Conservation (phyloP, 2,329 filamentous ascomycete genomes). For the Myriangium duriaei region DNA sequence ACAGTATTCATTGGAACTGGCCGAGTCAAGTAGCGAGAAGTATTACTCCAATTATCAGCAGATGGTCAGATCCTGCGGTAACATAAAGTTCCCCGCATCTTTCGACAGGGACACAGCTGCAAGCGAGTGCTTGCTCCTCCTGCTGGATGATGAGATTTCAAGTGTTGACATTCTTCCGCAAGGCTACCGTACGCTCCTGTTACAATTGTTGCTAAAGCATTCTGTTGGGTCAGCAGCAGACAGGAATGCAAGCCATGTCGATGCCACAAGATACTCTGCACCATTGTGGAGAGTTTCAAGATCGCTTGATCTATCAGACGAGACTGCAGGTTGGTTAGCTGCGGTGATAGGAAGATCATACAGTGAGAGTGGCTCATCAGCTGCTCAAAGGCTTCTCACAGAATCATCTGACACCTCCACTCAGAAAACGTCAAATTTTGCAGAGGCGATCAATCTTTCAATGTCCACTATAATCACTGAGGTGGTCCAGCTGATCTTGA, state of each 20-base stretch:
- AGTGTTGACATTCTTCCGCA: conserved; percentile 54
- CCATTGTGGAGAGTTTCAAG: conserved; percentile 48
- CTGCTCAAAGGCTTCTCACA: not conserved
- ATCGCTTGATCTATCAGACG: conserved; percentile 21
- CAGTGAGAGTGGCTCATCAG: not conserved
- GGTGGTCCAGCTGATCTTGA: not conserved
- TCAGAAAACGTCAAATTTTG: not conserved
- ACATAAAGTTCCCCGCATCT: conserved; percentile 56
- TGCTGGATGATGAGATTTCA: conserved; percentile 60
- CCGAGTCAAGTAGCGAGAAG: not conserved
- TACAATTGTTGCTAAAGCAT: conserved; percentile 45
- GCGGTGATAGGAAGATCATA: conserved; percentile 64
- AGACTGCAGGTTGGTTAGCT: conserved; percentile 76
- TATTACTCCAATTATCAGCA: conserved; percentile 43
- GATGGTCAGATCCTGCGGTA: conserved; percentile 57
- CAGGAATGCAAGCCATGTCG: conserved; percentile 17
- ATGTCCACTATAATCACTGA: not conserved
- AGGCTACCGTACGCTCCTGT: conserved; percentile 56
- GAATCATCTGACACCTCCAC: not conserved
- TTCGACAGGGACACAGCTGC: conserved; percentile 60
- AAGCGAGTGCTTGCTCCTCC: conserved; percentile 63
- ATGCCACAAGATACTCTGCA: conserved; percentile 38
- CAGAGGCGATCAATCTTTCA: not conserved
- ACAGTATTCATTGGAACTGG: conserved; percentile 52
- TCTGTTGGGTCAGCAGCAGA: conserved; percentile 11